These are phyloP conservation scores for Suhomyces yuchorum DNA, from an alignment of 1,139 yeast species.

Conservation along the genomic window DNA sequence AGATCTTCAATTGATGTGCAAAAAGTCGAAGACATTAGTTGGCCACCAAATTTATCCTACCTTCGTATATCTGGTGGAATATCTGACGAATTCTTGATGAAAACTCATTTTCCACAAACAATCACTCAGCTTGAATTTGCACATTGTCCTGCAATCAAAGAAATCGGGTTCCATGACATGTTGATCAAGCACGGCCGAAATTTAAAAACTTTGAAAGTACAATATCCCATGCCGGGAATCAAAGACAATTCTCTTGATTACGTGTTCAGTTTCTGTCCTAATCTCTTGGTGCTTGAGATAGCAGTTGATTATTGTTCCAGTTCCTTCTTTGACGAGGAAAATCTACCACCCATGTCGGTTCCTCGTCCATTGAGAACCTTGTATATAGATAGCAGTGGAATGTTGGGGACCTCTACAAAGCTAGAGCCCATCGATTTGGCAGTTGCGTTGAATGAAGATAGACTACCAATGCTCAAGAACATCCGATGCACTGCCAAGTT, in stretches of 20 bases:
- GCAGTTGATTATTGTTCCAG: constrained; percentile 82
- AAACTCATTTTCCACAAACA: constrained; percentile 68
- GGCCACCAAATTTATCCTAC: constrained; percentile 80
- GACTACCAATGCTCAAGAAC: constrained; percentile 67
- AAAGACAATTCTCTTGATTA: constrained; percentile 70
- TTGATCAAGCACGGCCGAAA: constrained; percentile 65
- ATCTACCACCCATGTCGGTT: constrained; percentile 40
- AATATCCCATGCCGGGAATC: constrained; percentile 87
- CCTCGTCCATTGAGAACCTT: constrained; percentile 65
- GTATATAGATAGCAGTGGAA: constrained; percentile 82
- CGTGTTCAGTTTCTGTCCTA: constrained; percentile 75
- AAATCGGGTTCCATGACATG: constrained; percentile 61
- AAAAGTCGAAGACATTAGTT: constrained; percentile 49
- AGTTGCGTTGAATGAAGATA: constrained; percentile 75
- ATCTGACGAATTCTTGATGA: constrained; percentile 71
- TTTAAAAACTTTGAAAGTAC: constrained; percentile 62
- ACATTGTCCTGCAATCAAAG: constrained; percentile 79
- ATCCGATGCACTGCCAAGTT: constrained; percentile 72
- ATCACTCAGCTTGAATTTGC: constrained; percentile 76
- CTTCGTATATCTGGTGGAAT: constrained; percentile 88
- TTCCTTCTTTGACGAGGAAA: constrained; percentile 62
- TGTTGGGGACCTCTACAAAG: constrained; percentile 80
- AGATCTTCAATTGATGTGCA: constrained; percentile 81
- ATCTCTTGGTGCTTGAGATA: constrained; percentile 59
- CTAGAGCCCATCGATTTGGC: constrained; percentile 87